Percentiles rank a stretch among this genome's conserved stretches.
Evolutionary conservation across 2,329 filamentous ascomycete species (phyloP).

Genomic region (Calonectria pteridis): DNA sequence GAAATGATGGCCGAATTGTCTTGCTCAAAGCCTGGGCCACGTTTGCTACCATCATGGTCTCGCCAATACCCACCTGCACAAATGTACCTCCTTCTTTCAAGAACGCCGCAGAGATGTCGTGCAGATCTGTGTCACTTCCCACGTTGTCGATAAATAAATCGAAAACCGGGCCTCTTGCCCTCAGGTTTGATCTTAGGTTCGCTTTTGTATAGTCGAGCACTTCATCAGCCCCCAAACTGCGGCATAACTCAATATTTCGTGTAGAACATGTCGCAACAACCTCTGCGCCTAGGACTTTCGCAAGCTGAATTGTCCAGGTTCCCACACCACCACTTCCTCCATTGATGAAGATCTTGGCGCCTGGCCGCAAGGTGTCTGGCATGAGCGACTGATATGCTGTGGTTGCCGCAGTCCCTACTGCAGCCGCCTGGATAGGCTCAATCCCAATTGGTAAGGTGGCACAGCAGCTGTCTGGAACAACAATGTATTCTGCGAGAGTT

Average conservation of each 20-base stretch:
- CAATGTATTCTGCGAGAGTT: not conserved
- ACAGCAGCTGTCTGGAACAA: not conserved
- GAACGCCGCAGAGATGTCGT: not conserved
- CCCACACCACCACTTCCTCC: slow-evolving; percentile 50
- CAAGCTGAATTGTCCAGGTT: slow-evolving; percentile 53
- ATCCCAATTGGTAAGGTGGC: slow-evolving; percentile 1
- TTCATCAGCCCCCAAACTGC: slow-evolving; percentile 39
- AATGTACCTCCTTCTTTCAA: slow-evolving; percentile 7
- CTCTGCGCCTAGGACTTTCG: slow-evolving; percentile 48
- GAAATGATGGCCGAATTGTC: not conserved
- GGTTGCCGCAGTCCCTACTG: slow-evolving; percentile 31
- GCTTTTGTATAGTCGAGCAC: slow-evolving; percentile 19
- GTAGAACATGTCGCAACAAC: slow-evolving; percentile 51
- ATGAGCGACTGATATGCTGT: slow-evolving; percentile 42
- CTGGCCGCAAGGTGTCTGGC: slow-evolving; percentile 20
- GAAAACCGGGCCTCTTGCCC: not conserved
- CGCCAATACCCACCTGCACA: slow-evolving; percentile 12
- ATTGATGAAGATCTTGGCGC: slow-evolving; percentile 46
- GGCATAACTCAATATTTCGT: slow-evolving; percentile 49
- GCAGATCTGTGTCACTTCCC: not conserved
- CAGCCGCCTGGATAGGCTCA: slow-evolving; percentile 1
- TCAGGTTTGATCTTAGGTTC: not conserved
- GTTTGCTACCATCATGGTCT: not conserved
- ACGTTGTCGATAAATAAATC: slow-evolving; percentile 21
- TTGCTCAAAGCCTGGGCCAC: not conserved